Evolutionary conservation across 2,329 filamentous ascomycete genomes (phyloP).

Genomic region (Chaetothyriales sp.): DNA sequence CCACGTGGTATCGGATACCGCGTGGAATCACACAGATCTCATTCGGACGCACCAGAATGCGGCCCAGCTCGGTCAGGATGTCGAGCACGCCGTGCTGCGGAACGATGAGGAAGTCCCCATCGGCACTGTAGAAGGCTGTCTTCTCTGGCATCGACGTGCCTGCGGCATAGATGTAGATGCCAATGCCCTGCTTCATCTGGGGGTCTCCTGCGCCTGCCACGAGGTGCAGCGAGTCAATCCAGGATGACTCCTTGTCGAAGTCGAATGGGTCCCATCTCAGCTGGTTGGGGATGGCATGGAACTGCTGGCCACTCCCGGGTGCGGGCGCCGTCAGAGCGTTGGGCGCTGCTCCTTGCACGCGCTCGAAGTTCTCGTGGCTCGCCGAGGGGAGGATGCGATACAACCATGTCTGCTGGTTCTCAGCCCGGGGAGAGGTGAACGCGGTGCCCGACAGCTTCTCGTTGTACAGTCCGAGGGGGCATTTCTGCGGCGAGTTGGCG

Average conservation of each 20-base stretch:
- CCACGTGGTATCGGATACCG: conserved; percentile 58
- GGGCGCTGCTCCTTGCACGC: conserved; percentile 31
- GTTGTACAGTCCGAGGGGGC: conserved; percentile 62
- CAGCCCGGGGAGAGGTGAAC: conserved; percentile 53
- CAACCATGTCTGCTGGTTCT: conserved; percentile 58
- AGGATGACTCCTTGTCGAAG: conserved; percentile 50
- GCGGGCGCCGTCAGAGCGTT: conserved; percentile 28
- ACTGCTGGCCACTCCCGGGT: conserved; percentile 41
- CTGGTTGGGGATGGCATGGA: conserved; percentile 67
- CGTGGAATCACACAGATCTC: conserved; percentile 65
- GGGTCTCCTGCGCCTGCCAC: conserved; percentile 68
- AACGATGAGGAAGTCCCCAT: conserved; percentile 65
- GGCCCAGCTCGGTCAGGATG: conserved; percentile 63
- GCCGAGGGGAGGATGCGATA: conserved; percentile 55
- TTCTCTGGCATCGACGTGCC: conserved; percentile 61
- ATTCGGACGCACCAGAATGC: conserved; percentile 58
- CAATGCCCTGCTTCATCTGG: conserved; percentile 61
- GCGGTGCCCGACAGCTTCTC: conserved; percentile 63
- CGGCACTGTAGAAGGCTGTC: conserved; percentile 69
- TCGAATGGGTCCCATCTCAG: conserved; percentile 68
- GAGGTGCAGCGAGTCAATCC: conserved; percentile 54
- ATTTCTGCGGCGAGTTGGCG: conserved; percentile 70
- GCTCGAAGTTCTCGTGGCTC: conserved; percentile 38
- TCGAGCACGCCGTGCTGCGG: conserved; percentile 59
- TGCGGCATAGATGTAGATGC: conserved; percentile 66